These are phyloP conservation scores for Thermothielavioides terrestris DNA, from an alignment of 495 filamentous ascomycete genomes.

Conservation along the genomic window DNA sequence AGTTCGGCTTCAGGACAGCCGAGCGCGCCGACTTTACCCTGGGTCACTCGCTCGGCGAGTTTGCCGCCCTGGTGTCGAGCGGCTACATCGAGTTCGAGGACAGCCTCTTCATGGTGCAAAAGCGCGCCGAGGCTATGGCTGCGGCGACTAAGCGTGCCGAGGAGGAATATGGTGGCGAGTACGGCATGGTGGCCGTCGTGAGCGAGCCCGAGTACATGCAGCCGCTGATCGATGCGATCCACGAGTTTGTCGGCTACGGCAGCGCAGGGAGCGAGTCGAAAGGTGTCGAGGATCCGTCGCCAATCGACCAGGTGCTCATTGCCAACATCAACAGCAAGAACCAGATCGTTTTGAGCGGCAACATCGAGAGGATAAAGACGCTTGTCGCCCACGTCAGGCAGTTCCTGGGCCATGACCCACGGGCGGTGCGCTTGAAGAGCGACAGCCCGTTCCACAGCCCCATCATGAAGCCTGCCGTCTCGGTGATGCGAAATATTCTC, in stretches of 20 bases:
- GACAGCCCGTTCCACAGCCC: conserved; percentile 90
- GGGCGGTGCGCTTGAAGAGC: conserved; percentile 78
- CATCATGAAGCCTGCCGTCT: conserved; percentile 78
- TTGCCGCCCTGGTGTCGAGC: conserved; percentile 77
- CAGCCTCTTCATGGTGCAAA: conserved; percentile 65
- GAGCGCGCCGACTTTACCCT: conserved; percentile 71
- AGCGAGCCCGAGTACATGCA: conserved; percentile 69
- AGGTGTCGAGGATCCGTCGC: conserved; percentile 52
- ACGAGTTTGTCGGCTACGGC: conserved; percentile 69
- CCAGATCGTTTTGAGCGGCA: conserved; percentile 90
- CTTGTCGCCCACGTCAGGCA: conserved; percentile 84
- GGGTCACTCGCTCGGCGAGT: conserved; percentile 93
- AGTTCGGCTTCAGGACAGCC: conserved; percentile 66
- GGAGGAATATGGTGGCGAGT: conserved; percentile 58
- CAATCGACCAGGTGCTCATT: conserved; percentile 80
- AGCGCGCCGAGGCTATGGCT: conserved; percentile 79
- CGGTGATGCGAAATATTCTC: conserved; percentile 59
- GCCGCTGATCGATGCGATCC: conserved; percentile 58
- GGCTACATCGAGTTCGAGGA: conserved; percentile 70
- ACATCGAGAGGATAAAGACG: conserved; percentile 71
- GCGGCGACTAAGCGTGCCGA: conserved; percentile 57
- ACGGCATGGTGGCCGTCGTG: conserved; percentile 90
- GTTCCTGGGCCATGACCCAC: conserved; percentile 87
- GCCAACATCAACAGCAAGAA: conserved; percentile 94
- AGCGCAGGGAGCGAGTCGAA: conserved; percentile 58